These are phyloP conservation scores for Rasamsonia emersonii DNA, from an alignment of 2,329 filamentous ascomycete species.

Conservation along the genomic window DNA sequence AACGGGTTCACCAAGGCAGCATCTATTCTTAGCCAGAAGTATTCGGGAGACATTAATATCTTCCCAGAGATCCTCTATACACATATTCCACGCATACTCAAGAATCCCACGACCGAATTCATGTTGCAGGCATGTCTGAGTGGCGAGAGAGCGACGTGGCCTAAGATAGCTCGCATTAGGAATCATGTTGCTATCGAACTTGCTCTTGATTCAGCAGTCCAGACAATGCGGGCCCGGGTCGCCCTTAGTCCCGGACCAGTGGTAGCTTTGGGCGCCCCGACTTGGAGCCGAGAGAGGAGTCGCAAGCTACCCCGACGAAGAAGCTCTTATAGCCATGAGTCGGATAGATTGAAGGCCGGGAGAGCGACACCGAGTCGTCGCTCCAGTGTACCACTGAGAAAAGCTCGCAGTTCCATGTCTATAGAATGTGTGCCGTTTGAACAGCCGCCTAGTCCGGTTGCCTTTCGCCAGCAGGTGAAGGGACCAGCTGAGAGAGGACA, in stretches of 20 bases:
- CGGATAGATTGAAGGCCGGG: constrained; percentile 10
- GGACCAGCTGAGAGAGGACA: constrained; percentile 1
- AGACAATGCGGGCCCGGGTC: constrained; percentile 31
- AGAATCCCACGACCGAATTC: constrained; percentile 77
- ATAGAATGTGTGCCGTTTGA: constrained; percentile 8
- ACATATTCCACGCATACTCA: constrained; percentile 67
- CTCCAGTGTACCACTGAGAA: constrained; percentile 9
- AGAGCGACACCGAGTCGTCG: constrained; percentile 7
- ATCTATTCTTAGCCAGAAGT: constrained; percentile 80
- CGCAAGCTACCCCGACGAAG: constrained; percentile 16
- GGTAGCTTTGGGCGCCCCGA: neutral
- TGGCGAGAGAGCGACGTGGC: constrained; percentile 86
- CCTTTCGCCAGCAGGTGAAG: neutral
- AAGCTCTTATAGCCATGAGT: constrained; percentile 24
- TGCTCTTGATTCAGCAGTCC: constrained; percentile 48
- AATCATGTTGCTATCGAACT: constrained; percentile 86
- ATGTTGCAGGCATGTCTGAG: constrained; percentile 69
- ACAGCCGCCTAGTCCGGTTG: constrained; percentile 5
- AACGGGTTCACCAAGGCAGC: constrained; percentile 68
- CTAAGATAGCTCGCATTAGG: constrained; percentile 72
- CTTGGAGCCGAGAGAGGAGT: constrained; percentile 11
- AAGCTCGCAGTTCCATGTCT: constrained; percentile 13
- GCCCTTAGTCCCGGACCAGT: constrained; percentile 23
- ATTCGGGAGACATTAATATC: constrained; percentile 93
- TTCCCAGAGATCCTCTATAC: constrained; percentile 67